Evolutionary conservation across 345 rosid species (phyloP).

Genomic region (Trapa incisa): DNA sequence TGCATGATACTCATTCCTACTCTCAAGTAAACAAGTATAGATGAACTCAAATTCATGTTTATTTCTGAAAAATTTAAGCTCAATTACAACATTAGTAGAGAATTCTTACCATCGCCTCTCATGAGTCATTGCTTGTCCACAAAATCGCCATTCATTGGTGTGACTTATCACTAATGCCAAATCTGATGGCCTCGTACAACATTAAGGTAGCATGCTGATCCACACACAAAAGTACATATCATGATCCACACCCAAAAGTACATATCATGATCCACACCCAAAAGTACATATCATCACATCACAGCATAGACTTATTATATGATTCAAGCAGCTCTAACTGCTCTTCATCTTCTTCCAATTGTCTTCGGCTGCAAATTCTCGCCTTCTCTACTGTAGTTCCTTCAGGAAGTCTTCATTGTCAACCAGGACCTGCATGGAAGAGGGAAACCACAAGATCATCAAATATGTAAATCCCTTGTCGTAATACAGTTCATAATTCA

Average conservation of each 20-base stretch:
- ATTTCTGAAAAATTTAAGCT: no score
- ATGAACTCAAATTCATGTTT: no score
- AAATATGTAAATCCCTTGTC: background rate
- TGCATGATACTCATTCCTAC: no score
- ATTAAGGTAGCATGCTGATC: no score
- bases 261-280: background rate
- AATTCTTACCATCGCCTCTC: no score
- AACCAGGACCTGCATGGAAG: conserved; percentile 48
- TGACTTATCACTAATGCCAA: no score
- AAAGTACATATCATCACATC: background rate
- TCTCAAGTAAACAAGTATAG: no score
- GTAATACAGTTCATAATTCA: background rate
- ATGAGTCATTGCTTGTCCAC: no score
- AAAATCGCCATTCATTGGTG: no score
- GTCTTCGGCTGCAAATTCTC: background rate
- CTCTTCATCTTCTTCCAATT: background rate
- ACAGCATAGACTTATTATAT: background rate
- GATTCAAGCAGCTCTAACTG: background rate
- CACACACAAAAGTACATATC: no score
- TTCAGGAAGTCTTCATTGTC: conserved; percentile 89
- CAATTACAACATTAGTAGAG: no score
- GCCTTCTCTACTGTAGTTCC: conserved; percentile 40
- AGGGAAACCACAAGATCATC: conserved; percentile 3
- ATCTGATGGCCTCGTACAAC: no score
- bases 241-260: background rate